These are phyloP conservation scores for Gracilaria gracilis DNA, from an alignment of 23 red algal genomes.

Conservation along the genomic window DNA sequence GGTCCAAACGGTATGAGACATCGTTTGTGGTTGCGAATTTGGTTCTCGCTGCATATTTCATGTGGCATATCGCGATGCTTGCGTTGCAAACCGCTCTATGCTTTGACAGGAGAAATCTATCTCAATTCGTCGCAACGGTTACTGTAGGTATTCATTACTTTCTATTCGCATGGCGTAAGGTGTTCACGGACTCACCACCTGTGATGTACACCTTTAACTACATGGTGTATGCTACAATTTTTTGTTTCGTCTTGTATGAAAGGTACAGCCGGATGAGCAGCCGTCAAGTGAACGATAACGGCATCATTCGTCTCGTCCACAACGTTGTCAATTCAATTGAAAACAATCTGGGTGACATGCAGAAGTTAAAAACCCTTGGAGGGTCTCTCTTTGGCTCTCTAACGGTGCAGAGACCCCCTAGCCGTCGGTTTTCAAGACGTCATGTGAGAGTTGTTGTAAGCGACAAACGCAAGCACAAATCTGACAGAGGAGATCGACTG, in stretches of 20 bases:
- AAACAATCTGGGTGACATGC: background rate
- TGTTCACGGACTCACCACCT: slow-evolving; percentile 66
- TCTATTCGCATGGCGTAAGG: slow-evolving; percentile 71
- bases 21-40: slow-evolving; percentile 49
- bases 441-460: background rate
- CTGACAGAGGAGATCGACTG: slow-evolving; percentile 13
- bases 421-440: background rate
- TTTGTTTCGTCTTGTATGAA: slow-evolving; percentile 58
- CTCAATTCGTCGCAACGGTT: slow-evolving; percentile 57
- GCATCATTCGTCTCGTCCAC: slow-evolving; percentile 38
- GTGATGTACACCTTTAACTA: slow-evolving; percentile 67
- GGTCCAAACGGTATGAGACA: slow-evolving; percentile 49
- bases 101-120: slow-evolving; percentile 43
- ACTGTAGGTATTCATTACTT: slow-evolving; percentile 80
- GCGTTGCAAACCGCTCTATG: slow-evolving; percentile 50
- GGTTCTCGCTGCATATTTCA: slow-evolving; percentile 58
- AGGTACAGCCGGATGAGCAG: slow-evolving; percentile 57
- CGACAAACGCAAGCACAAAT: slow-evolving; percentile 8
- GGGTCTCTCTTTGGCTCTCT: background rate
- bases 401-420: background rate
- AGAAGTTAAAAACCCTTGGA: background rate
- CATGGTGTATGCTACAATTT: slow-evolving; percentile 78
- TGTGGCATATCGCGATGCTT: slow-evolving; percentile 71
- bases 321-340: background rate
- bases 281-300: slow-evolving; percentile 56